Conservation (phyloP, 169 alveolate genomes). For the Sarcocystis neurona region DNA sequence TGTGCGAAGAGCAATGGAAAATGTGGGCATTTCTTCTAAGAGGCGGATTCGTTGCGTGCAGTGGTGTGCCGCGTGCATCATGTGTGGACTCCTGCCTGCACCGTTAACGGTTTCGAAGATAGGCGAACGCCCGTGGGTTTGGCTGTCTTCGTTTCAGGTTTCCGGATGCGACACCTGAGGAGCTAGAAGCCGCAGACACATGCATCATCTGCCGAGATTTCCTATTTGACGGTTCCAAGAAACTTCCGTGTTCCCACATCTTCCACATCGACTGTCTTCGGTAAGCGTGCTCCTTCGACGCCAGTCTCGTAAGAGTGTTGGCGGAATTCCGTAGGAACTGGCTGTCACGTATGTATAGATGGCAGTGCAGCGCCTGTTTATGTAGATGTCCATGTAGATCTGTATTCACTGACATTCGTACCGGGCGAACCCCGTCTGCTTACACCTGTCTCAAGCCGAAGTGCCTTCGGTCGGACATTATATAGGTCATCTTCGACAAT, state of each 20-base stretch:
- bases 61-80: too few species aligned
- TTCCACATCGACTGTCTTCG: constrained; percentile 66
- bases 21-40: too few species aligned
- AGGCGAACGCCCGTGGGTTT: background rate
- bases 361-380: background rate
- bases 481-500: too few species aligned
- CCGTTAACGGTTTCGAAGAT: too few species aligned
- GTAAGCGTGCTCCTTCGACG: background rate
- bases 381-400: background rate
- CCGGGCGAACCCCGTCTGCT: background rate
- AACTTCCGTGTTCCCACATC: constrained; percentile 85
- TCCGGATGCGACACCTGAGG: constrained; percentile 82
- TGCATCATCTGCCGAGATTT: constrained; percentile 88
- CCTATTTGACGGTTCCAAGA: constrained; percentile 77
- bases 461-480: too few species aligned
- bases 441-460: background rate
- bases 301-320: background rate
- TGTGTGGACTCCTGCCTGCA: too few species aligned
- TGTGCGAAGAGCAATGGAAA: too few species aligned
- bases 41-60: too few species aligned
- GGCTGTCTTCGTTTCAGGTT: constrained; percentile 67
- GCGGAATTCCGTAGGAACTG: background rate
- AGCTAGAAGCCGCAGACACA: constrained; percentile 78
- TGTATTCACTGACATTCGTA: background rate
- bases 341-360: background rate